Evolutionary conservation across 345 rosid species (phyloP).

Genomic region (Capsella bursapastoris): DNA sequence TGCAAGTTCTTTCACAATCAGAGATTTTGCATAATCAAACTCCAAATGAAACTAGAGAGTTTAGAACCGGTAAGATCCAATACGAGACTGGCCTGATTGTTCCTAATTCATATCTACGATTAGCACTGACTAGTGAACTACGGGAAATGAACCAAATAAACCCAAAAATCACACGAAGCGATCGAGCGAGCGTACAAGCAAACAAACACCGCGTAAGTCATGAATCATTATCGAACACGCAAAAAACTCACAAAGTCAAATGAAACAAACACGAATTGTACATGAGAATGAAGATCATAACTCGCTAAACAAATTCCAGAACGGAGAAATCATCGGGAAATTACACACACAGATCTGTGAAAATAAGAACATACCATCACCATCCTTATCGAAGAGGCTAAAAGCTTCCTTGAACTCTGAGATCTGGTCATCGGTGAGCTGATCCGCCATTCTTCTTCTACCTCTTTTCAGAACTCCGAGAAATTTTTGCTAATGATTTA

Average conservation of each 20-base stretch:
- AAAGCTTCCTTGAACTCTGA: slow-evolving; percentile 53
- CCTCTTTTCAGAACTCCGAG: slow-evolving; percentile 17
- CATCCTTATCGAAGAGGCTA: slow-evolving; percentile 57
- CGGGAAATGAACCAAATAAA: slow-evolving; percentile 22
- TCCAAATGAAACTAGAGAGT: neutral
- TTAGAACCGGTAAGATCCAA: too few relatives aligned
- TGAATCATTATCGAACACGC: neutral
- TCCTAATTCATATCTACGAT: neutral
- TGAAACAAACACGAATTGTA: slow-evolving; percentile 20
- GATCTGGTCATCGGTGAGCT: slow-evolving; percentile 62
- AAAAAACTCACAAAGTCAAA: slow-evolving; percentile 16
- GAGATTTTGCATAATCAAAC: slow-evolving; percentile 3
- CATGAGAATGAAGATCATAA: neutral
- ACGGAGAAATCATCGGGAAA: neutral
- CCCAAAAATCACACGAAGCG: neutral
- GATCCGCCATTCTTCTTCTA: slow-evolving; percentile 52
- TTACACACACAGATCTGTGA: slow-evolving; percentile 22
- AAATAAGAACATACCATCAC: slow-evolving; percentile 50
- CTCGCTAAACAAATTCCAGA: slow-evolving; percentile 6
- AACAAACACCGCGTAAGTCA: slow-evolving; percentile 18
- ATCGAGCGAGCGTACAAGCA: neutral
- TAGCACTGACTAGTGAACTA: neutral
- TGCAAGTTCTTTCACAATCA: neutral
- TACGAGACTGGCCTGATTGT: too few relatives aligned
- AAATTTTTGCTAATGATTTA: neutral